These are phyloP conservation scores for Fusarium keratoplasticum DNA, from an alignment of 2,329 filamentous ascomycete genomes.

Conservation along the genomic window DNA sequence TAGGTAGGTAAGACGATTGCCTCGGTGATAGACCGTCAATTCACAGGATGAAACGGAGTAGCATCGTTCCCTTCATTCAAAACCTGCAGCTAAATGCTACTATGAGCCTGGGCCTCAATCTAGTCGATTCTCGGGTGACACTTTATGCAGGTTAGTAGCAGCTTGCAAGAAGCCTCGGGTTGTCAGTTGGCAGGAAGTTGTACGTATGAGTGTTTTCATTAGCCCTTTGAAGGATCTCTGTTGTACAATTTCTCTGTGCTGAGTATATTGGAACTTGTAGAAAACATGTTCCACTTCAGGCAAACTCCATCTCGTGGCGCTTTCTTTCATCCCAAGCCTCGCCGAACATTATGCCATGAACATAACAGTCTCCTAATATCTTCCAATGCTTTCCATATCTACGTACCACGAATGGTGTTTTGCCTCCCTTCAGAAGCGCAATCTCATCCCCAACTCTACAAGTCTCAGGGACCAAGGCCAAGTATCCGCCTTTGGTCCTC, in stretches of 20 bases:
- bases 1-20: not conserved
- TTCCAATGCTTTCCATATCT: not conserved
- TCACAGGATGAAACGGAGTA: not conserved
- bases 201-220: not conserved
- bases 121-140: not conserved
- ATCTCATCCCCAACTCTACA: not conserved
- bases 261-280: not conserved
- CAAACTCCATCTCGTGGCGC: not conserved
- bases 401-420: not conserved
- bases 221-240: not conserved
- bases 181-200: not conserved
- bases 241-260: not conserved
- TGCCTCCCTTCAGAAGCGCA: not conserved
- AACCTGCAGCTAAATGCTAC: not conserved
- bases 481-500: not conserved
- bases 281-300: not conserved
- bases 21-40: not conserved
- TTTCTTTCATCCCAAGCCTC: not conserved
- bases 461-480: not conserved
- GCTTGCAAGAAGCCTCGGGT: not conserved
- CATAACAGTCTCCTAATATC: conserved; percentile 12
- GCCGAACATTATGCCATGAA: conserved; percentile 6
- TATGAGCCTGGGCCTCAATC: not conserved
- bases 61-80: not conserved
- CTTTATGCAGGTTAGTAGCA: not conserved